phyloP scores from a whole-genome alignment of 768 basidiomycete genomes.

The Termitomyces sp. region DNA sequence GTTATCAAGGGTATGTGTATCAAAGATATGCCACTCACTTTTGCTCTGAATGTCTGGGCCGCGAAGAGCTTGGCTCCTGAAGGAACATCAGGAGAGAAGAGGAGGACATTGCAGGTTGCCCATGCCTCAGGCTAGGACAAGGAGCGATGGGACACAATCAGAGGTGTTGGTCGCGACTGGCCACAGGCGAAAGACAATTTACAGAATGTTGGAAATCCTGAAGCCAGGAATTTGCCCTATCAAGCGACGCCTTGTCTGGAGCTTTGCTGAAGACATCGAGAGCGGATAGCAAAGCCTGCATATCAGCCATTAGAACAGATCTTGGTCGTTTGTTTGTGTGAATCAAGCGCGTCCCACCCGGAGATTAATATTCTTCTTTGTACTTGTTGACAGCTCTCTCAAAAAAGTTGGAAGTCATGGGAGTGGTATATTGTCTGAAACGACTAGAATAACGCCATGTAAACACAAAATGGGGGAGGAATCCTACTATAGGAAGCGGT shows the following conservation, averaged over 20 bases:
- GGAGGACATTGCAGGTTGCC: slow-evolving; percentile 89
- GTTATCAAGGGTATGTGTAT: slow-evolving; percentile 21
- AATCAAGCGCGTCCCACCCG: slow-evolving; percentile 8
- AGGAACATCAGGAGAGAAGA: slow-evolving; percentile 75
- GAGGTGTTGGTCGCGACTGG: slow-evolving; percentile 56
- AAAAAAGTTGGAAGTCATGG: slow-evolving; percentile 19
- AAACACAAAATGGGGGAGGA: slow-evolving; percentile 36
- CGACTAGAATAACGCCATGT: slow-evolving; percentile 32
- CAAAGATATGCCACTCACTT: slow-evolving; percentile 47
- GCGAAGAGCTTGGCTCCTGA: slow-evolving; percentile 85
- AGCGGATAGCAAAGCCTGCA: slow-evolving; percentile 69
- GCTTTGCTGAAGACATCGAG: slow-evolving; percentile 75
- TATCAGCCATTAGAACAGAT: slow-evolving; percentile 49
- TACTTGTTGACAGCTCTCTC: slow-evolving; percentile 26
- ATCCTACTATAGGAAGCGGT: slow-evolving; percentile 44
- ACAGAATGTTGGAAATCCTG: slow-evolving; percentile 99
- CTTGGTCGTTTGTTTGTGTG: slow-evolving; percentile 8
- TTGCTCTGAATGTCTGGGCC: slow-evolving; percentile 92
- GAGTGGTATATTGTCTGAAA: slow-evolving; percentile 42
- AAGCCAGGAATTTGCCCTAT: slow-evolving; percentile 90
- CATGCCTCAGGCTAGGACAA: slow-evolving; percentile 91
- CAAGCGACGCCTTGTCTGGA: slow-evolving; percentile 78
- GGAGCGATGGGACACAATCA: slow-evolving; percentile 55
- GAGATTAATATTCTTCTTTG: slow-evolving; percentile 19
- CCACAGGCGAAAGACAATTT: slow-evolving; percentile 76